These are phyloP conservation scores for Colletotrichum cordylinicola DNA, from an alignment of 2,329 filamentous ascomycete species.

Conservation along the genomic window DNA sequence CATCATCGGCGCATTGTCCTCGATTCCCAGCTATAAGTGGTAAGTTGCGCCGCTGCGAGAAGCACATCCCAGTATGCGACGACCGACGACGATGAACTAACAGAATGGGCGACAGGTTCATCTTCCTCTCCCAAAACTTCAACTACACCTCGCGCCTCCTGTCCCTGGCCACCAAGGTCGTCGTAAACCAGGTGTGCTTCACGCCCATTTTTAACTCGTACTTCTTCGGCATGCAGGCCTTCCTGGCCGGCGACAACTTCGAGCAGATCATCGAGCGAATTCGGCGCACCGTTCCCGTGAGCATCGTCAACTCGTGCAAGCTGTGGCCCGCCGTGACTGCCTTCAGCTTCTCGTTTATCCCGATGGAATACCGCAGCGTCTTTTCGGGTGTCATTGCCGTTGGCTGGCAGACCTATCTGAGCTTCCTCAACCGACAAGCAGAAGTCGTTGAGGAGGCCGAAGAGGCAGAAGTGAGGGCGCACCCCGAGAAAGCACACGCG, in stretches of 20 bases:
- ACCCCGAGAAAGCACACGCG: background rate
- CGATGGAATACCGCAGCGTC: slow-evolving; percentile 78
- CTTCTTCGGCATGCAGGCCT: slow-evolving; percentile 82
- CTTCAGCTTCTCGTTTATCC: slow-evolving; percentile 85
- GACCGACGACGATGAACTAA: background rate
- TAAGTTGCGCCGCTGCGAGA: slow-evolving; percentile 44
- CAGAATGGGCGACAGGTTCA: slow-evolving; percentile 60
- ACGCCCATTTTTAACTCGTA: slow-evolving; percentile 84
- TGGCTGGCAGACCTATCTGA: slow-evolving; percentile 92
- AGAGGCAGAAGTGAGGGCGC: background rate
- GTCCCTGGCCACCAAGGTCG: slow-evolving; percentile 78
- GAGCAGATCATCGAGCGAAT: slow-evolving; percentile 73
- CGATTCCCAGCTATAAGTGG: slow-evolving; percentile 85
- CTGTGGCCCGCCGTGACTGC: slow-evolving; percentile 89
- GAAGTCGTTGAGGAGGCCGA: slow-evolving; percentile 50
- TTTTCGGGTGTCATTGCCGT: slow-evolving; percentile 83
- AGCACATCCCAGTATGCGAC: background rate
- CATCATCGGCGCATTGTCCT: slow-evolving; percentile 73
- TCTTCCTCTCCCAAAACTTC: slow-evolving; percentile 81
- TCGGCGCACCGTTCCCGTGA: slow-evolving; percentile 76
- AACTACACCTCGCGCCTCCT: slow-evolving; percentile 78
- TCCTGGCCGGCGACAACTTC: slow-evolving; percentile 72
- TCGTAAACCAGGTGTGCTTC: slow-evolving; percentile 80
- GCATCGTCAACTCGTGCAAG: slow-evolving; percentile 80
- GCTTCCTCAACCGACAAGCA: slow-evolving; percentile 76